phyloP scores from a whole-genome alignment of 164 flowering plant species.

The Tetrastigma voinierianum region DNA sequence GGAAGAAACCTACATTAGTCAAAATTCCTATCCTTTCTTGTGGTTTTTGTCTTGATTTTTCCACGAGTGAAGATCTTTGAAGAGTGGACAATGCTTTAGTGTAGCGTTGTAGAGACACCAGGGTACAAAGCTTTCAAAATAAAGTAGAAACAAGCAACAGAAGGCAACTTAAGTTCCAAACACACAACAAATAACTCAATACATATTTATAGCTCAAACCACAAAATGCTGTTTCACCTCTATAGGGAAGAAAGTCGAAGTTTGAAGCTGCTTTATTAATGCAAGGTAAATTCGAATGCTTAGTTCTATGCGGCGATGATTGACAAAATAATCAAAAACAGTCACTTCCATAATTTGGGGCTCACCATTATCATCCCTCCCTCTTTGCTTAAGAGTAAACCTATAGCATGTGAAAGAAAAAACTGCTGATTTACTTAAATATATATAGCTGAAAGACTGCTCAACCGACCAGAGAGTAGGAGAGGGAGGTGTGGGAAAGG shows the following conservation, averaged over 20 bases:
- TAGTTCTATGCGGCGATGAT: constrained; percentile 35
- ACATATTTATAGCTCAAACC: neutral
- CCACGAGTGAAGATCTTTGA: constrained; percentile 85
- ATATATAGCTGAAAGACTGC: neutral
- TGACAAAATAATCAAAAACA: constrained; percentile 53
- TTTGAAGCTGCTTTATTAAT: too few relatives aligned
- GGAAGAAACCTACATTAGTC: constrained; percentile 45
- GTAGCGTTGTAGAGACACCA: constrained; percentile 87
- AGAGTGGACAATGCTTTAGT: constrained; percentile 67
- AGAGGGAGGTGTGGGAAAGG: too few relatives aligned
- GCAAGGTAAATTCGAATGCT: constrained; percentile 54
- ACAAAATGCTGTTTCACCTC: constrained; percentile 27
- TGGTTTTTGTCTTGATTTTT: constrained; percentile 92
- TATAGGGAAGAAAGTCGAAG: constrained; percentile 52
- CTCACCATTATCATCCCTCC: constrained; percentile 28
- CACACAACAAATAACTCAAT: neutral
- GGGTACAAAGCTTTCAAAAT: constrained; percentile 54
- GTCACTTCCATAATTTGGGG: constrained; percentile 34
- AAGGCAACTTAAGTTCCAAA: neutral
- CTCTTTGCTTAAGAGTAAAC: constrained; percentile 50
- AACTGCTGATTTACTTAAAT: neutral
- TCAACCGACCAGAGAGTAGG: neutral
- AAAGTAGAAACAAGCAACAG: neutral
- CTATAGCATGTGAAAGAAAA: constrained; percentile 26
- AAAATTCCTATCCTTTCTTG: constrained; percentile 71